Conservation (phyloP, 2,329 filamentous ascomycete genomes). For the Apiospora aurea region DNA sequence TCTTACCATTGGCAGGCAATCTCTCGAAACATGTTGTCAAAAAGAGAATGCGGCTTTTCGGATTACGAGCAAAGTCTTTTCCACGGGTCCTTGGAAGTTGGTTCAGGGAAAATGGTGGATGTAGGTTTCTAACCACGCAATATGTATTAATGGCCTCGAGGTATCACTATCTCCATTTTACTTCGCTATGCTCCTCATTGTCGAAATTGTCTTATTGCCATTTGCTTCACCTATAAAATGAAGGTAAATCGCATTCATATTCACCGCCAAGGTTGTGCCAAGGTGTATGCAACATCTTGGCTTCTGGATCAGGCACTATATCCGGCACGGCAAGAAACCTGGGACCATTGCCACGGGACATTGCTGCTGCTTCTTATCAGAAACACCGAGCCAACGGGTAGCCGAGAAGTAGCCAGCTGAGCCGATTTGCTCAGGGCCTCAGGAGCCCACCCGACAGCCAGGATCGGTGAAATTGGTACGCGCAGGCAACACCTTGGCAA, state of each 20-base stretch:
- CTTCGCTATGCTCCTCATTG: neutral
- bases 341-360: neutral
- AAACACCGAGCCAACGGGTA: neutral
- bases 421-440: neutral
- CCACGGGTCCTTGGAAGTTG: neutral
- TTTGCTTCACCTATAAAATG: neutral
- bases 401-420: neutral
- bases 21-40: neutral
- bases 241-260: neutral
- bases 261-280: too few relatives aligned
- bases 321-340: neutral
- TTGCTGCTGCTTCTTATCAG: conserved; percentile 4
- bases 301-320: neutral
- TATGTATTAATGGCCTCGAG: too few relatives aligned
- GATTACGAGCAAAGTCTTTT: neutral
- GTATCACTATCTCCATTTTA: too few relatives aligned
- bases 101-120: neutral
- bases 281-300: neutral
- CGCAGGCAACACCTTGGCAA: conserved; percentile 2
- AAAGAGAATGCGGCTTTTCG: neutral
- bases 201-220: neutral
- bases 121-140: neutral
- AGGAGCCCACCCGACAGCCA: neutral
- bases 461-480: neutral
- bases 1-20: neutral